Base-by-base conservation (phyloP, 352 stramenopile species). In the Globisporangium nodosum region DNA sequence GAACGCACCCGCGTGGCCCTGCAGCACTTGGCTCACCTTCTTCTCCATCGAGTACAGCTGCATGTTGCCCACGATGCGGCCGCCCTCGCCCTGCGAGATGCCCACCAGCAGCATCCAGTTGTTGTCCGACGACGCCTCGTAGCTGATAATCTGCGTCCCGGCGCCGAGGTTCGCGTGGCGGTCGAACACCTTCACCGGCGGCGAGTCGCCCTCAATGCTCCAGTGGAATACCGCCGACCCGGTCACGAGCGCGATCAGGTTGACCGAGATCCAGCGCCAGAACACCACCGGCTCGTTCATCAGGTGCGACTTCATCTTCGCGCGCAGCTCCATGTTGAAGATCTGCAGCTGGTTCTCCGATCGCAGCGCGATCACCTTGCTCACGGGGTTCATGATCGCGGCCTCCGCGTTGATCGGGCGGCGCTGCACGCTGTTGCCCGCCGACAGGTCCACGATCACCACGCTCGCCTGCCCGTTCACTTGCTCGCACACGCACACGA, bases 301-400 rank as follows among this genome's bases (percentile, higher is more conserved):
- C 71, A 97, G 74, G 65, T 94, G 85, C 59, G 84, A 96, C 78
- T 99, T 99, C 76, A 99, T 92, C 78, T 99, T 99, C n/a, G 85
- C 81, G 49, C 98, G 97, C n/a, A 98, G 82, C 66, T 99, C 97
- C 62, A 99, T 92, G 79, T 99, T 99, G 82, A 99, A 99, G 66
- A 99, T 98, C 84, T 99, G 98, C 64, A 99, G 88, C 70, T 96
- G 96, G 66, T 93, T 93, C 63, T 93, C 85, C n/a, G 86, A 82
- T 27, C 85, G 80, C 57, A 95, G 54, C 21, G 85, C 85, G 60
- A 95, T 95, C 16, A 95, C 85, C 68, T 95, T 95, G 68, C 81
- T 88, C 46, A 96, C 83, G n/a, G 98, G 98, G 81, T 99, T 99
- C 98, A 99, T 99, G 61, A 99, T 98, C 52, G 97, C 97, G n/a